Evolutionary conservation across 176 grass and related monocot genomes (phyloP).

Genomic region (Thalia dealbata): DNA sequence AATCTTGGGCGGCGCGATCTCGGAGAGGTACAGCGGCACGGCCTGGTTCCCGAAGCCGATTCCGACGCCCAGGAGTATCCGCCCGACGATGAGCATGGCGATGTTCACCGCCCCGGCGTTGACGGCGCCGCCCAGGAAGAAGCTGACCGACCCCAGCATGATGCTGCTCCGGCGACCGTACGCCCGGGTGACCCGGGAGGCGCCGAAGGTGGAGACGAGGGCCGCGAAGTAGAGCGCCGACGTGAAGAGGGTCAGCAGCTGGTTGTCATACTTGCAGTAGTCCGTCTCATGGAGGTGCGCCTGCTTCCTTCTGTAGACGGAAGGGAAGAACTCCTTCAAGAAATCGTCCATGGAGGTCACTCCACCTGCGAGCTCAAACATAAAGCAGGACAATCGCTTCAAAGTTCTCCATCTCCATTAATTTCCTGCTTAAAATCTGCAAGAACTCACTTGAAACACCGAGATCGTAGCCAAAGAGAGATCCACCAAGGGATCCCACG

Average conservation of each 20-base stretch:
- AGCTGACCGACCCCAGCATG: constrained; percentile 77
- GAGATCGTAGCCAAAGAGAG: constrained; percentile 98
- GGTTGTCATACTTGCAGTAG: constrained; percentile 99
- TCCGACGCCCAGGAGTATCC: constrained; percentile 75
- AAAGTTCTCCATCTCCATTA: no score
- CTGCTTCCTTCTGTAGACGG: constrained; percentile 60
- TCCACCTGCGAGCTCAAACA: constrained; percentile 37
- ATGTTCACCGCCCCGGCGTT: constrained; percentile 62
- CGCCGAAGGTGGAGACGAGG: constrained; percentile 84
- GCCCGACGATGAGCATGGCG: constrained; percentile 75
- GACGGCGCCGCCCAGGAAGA: constrained; percentile 72
- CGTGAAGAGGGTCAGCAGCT: constrained; percentile 86
- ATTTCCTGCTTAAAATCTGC: no score
- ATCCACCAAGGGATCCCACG: constrained; percentile 89
- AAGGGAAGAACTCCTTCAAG: constrained; percentile 66
- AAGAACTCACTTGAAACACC: constrained; percentile 70
- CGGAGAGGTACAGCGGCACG: constrained; percentile 79
- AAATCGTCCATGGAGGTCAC: constrained; percentile 97
- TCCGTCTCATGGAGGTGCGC: constrained; percentile 67
- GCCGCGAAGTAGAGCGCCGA: constrained; percentile 90
- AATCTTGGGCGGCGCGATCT: constrained; percentile 82
- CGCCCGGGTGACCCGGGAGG: constrained; percentile 56
- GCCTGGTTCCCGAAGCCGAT: constrained; percentile 95
- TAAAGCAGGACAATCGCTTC: not conserved
- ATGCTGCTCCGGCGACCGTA: constrained; percentile 62